Percentiles rank a stretch among this genome's conserved stretches.
Conservation (phyloP, 805 yeast genomes). For the Monosporozyma solicola region DNA sequence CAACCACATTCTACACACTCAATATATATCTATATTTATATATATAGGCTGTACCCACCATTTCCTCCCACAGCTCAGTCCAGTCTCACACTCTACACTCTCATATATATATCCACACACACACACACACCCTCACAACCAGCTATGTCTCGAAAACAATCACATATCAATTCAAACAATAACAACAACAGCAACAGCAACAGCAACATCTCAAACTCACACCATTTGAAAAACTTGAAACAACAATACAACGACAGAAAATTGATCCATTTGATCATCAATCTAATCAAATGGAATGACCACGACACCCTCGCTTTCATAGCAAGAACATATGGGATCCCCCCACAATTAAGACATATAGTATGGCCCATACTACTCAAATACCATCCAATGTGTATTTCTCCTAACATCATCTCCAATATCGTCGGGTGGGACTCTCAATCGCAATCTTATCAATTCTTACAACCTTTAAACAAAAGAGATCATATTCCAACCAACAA, state of each 20-base stretch:
- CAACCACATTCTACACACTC: too few relatives aligned
- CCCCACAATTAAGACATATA: conserved; percentile 65
- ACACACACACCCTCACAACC: not conserved
- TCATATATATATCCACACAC: not conserved
- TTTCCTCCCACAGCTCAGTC: too few relatives aligned
- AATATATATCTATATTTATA: too few relatives aligned
- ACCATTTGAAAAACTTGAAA: conserved; percentile 22
- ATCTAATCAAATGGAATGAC: conserved; percentile 49
- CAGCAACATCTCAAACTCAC: conserved; percentile 10
- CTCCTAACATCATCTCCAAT: conserved; percentile 65
- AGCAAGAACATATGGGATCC: conserved; percentile 78
- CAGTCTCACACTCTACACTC: not conserved
- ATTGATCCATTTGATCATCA: conserved; percentile 41
- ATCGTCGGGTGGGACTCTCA: conserved; percentile 23
- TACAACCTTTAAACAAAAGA: not conserved
- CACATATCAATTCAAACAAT: not conserved
- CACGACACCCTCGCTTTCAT: conserved; percentile 68
- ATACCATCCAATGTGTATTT: conserved; percentile 75
- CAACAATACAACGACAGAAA: conserved; percentile 22
- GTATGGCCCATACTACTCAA: conserved; percentile 81
- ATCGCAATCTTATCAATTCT: conserved; percentile 8
- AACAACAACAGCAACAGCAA: not conserved
- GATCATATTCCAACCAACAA: not conserved
- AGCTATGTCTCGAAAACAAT: not conserved
- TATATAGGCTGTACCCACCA: too few relatives aligned